Evolutionary conservation across 192 early-diverging fungal species (phyloP), one percentile per base, ranked within the genome.

Genomic region (Backusella circina): DNA sequence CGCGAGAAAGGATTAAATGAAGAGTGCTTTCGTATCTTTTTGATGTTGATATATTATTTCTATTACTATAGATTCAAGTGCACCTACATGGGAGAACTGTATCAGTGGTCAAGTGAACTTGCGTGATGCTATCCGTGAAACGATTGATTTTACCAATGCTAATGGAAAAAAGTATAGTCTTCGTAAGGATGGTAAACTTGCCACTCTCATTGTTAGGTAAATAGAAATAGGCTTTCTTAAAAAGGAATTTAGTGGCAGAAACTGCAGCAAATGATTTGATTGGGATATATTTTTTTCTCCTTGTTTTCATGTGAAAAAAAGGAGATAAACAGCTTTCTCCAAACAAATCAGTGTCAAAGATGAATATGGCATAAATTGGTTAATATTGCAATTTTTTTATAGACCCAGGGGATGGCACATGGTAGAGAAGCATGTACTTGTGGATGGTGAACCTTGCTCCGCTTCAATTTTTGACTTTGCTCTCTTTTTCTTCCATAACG

Each of bases 401-500:
- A 93, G 93, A 30, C 95, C 97, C 71, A 95, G 97, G 86, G 97
- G 97, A 61, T 98, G 97, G 97, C 97, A 98, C 83, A 89, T 98
- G 90, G 95, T 95, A 81, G 97, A 98, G 85, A 94, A 93, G 79
- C 97, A 98, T 77, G 83, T 98, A 65, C 82, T 96, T 51, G 81
- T 98, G 41, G 97, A 98, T 80, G 94, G 94, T 32, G 89, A 94
- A 86, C 91, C 95, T 75, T 86, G 85, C 70, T 98, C 97, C 13
- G 97, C 90, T 18, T 97, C 96, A 33, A 90, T 98, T 81, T 98
- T 98, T 78, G 97, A 98, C 84, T 98, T 98, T 87, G 97, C 85
- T 64, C 88, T 98, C 76, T 98, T 96, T 88, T 98, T 97, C 84
- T 98, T 95, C 93, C 97, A 98, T 89, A 98, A 98, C 85, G 95